Percentiles rank a stretch among this genome's conserved stretches.
phyloP scores from a whole-genome alignment of 192 early-diverging fungal species.

The Backusella psychrophila region DNA sequence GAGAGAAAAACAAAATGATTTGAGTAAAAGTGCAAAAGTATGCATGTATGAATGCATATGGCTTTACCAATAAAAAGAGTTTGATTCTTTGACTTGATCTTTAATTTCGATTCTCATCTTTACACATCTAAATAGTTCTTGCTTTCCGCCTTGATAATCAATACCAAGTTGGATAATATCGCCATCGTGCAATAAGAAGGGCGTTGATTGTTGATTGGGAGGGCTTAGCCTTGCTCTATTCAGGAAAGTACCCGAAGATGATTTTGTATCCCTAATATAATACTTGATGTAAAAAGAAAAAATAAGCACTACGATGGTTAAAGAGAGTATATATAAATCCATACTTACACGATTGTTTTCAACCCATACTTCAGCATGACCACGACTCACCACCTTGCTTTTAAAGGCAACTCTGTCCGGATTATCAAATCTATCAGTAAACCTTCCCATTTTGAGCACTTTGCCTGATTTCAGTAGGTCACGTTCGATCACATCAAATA shows the following conservation, averaged over 20 bases:
- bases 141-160: slow-evolving; percentile 90
- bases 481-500: slow-evolving; percentile 54
- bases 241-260: slow-evolving; percentile 96
- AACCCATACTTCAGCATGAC: slow-evolving; percentile 87
- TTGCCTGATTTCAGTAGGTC: slow-evolving; percentile 23
- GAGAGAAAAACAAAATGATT: slow-evolving; percentile 23
- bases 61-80: not conserved
- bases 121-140: slow-evolving; percentile 93
- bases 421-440: slow-evolving; percentile 38
- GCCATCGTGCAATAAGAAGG: slow-evolving; percentile 80
- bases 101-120: slow-evolving; percentile 83
- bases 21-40: not conserved
- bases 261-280: slow-evolving; percentile 87
- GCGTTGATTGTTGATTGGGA: slow-evolving; percentile 78
- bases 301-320: no score
- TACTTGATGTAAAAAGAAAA: not conserved
- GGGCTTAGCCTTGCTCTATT: slow-evolving; percentile 93
- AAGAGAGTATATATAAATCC: no score
- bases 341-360: slow-evolving; percentile 51
- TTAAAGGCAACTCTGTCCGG: slow-evolving; percentile 65
- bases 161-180: slow-evolving; percentile 96
- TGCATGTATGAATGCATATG: not conserved
- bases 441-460: slow-evolving; percentile 38
- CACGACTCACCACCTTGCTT: slow-evolving; percentile 82
- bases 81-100: not conserved